These are phyloP conservation scores for Canna indica DNA, from an alignment of 176 grass and related monocot species.

Conservation along the genomic window DNA sequence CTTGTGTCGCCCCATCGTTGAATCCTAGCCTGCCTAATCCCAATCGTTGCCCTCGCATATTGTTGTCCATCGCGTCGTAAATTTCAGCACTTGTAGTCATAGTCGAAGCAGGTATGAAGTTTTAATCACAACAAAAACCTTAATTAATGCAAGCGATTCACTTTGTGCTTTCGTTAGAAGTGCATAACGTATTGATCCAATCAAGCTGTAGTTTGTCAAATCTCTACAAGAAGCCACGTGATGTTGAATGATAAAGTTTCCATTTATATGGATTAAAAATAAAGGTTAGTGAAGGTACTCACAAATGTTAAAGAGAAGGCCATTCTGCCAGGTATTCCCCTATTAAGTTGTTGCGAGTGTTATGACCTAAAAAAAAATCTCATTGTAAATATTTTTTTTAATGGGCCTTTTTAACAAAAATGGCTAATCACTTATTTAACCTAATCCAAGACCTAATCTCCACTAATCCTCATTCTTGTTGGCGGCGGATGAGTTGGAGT, in stretches of 20 bases:
- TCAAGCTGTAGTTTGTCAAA: conserved; percentile 35
- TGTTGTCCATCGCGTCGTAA: too few species aligned
- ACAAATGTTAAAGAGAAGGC: conserved; percentile 37
- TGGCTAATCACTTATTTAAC: too few species aligned
- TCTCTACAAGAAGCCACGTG: conserved; percentile 25
- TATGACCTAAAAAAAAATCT: too few species aligned
- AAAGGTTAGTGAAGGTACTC: neutral
- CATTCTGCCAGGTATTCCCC: conserved; percentile 45
- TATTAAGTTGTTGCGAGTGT: conserved; percentile 44
- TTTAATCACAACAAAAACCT: conserved; percentile 24
- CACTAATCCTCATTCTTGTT: too few species aligned
- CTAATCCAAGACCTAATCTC: too few species aligned
- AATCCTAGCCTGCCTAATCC: too few species aligned
- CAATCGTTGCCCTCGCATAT: too few species aligned
- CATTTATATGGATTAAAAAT: neutral
- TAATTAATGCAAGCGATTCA: conserved; percentile 30
- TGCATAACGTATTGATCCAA: conserved; percentile 26
- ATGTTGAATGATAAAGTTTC: neutral
- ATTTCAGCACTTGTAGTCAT: too few species aligned
- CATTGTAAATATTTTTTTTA: too few species aligned
- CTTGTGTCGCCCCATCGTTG: too few species aligned
- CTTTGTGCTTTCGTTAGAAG: conserved; percentile 37
- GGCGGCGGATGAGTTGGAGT: too few species aligned
- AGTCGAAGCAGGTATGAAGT: neutral
- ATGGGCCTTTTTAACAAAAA: too few species aligned